phyloP scores from a whole-genome alignment of 768 basidiomycete species.

The Floccularia luteovirens region DNA sequence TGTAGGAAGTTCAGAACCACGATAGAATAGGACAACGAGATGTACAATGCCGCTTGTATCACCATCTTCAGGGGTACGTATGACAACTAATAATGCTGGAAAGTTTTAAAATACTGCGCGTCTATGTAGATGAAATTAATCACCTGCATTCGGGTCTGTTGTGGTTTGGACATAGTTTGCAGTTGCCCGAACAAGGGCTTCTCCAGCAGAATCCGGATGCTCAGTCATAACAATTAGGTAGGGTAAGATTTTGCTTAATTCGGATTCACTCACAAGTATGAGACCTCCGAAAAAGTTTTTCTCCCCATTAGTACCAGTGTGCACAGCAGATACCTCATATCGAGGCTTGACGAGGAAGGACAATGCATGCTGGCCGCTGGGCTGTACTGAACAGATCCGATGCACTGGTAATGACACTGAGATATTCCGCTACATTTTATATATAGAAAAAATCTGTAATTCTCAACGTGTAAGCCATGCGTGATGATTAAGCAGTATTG shows the following conservation, averaged over 20 bases:
- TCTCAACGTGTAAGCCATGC: no score
- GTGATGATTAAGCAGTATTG: no score
- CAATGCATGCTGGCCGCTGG: slow-evolving; percentile 25
- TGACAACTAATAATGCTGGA: no score
- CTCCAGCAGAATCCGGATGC: slow-evolving; percentile 15
- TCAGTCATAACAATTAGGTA: neutral
- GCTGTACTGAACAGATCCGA: slow-evolving; percentile 28
- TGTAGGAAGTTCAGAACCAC: slow-evolving; percentile 14
- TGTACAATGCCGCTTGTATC: neutral
- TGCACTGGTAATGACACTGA: slow-evolving; percentile 10
- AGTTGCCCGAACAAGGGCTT: slow-evolving; percentile 16
- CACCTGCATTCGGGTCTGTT: slow-evolving; percentile 20
- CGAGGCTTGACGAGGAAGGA: slow-evolving; percentile 25
- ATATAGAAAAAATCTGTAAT: no score
- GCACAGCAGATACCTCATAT: slow-evolving; percentile 30
- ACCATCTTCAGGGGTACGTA: neutral
- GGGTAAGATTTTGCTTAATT: neutral
- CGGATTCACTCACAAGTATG: slow-evolving; percentile 26
- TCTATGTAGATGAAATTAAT: no score
- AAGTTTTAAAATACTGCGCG: no score
- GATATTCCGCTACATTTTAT: slow-evolving; percentile 15
- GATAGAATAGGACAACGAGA: slow-evolving; percentile 13
- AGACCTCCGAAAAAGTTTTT: slow-evolving; percentile 30
- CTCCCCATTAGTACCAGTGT: slow-evolving; percentile 26
- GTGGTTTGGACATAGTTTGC: slow-evolving; percentile 14